These are phyloP conservation scores for Sporothrix brunneoviolacea DNA, from an alignment of 2,329 filamentous ascomycete genomes.

Conservation along the genomic window DNA sequence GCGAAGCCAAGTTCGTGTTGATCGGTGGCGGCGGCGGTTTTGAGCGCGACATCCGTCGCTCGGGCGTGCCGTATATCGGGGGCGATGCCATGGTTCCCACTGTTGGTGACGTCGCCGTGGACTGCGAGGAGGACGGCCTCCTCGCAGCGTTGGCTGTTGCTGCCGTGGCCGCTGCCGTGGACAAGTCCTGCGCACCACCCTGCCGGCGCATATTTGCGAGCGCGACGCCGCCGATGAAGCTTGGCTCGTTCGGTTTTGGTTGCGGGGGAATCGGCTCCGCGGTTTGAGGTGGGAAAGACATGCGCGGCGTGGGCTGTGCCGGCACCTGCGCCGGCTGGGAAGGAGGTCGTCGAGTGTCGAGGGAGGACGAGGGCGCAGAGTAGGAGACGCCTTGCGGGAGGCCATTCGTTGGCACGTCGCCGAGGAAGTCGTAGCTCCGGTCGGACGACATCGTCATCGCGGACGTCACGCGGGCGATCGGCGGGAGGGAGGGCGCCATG, in stretches of 20 bases:
- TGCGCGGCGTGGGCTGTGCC: not conserved
- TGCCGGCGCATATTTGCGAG: conserved; percentile 42
- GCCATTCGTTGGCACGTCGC: conserved; percentile 29
- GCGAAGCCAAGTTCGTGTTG: conserved; percentile 28
- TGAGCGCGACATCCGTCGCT: conserved; percentile 23
- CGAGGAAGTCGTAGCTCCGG: not conserved
- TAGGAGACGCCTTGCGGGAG: conserved; percentile 13
- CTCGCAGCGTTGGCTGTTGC: conserved; percentile 5
- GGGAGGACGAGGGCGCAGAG: conserved; percentile 10
- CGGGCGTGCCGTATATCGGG: conserved; percentile 16
- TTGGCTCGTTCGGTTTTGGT: conserved; percentile 29
- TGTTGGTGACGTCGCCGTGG: conserved; percentile 1
- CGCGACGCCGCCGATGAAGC: conserved; percentile 51
- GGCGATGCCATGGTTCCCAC: not conserved
- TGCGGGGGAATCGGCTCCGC: conserved; percentile 26
- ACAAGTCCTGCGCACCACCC: conserved; percentile 22
- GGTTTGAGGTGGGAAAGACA: conserved; percentile 13
- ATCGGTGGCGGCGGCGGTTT: conserved; percentile 32
- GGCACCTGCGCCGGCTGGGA: not conserved
- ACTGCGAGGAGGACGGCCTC: not conserved
- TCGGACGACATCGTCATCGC: conserved; percentile 40
- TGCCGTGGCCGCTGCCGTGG: conserved; percentile 19
- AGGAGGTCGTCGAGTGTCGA: conserved; percentile 7
- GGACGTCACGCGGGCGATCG: conserved; percentile 38
- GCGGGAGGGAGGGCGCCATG: conserved; percentile 43